Evolutionary conservation across 345 rosid species (phyloP), one percentile per base, ranked within the genome.

Genomic region (Eucalyptus viminalis): DNA sequence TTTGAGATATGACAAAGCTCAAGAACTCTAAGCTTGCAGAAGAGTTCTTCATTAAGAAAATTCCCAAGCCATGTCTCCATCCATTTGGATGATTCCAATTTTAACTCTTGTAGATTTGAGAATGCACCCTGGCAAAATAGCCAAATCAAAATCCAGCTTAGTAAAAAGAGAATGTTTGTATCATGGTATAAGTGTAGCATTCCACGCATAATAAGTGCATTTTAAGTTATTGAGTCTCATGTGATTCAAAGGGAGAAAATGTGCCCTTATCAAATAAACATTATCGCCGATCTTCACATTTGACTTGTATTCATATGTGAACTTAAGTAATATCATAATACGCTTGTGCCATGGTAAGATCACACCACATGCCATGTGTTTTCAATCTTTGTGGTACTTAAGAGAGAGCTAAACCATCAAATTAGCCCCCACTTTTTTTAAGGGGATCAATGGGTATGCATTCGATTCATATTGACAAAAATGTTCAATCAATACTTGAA

Each of bases 1-100:
- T 34, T 37, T 0, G 0, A 34, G 45, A 72, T 9, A 72, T 1
- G 0, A 72, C 37, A 22, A 34, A 72, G 81, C 44, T 72, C 2
- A 34, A 72, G 81, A 72, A 72, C 25, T 72, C 5, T 72, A 72
- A 72, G 25, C 81, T 34, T 72, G 44, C 5, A 5, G 3, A 72
- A 34, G 2, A 72, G 40, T 72, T 72, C 81, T 72, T 34, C 81
- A 9, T 3, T 15, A 17, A 15, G 25, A 34, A 37, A 72, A 72
- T 34, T 17, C 44, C 81, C 81, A 72, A 9, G 81, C 25, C 81
- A 72, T 34, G 9, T 72, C 44, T 34, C 25, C 81, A 72, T 34
- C 44, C 14, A 2, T 34, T 8, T 19, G 4, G 1, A 34, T 19
- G 22, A 34, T 8, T 72, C 2, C 45, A 72, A 17, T 34, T 17